Base-by-base conservation (phyloP, 148 eudicot species). In the Spergularia bocconei region DNA sequence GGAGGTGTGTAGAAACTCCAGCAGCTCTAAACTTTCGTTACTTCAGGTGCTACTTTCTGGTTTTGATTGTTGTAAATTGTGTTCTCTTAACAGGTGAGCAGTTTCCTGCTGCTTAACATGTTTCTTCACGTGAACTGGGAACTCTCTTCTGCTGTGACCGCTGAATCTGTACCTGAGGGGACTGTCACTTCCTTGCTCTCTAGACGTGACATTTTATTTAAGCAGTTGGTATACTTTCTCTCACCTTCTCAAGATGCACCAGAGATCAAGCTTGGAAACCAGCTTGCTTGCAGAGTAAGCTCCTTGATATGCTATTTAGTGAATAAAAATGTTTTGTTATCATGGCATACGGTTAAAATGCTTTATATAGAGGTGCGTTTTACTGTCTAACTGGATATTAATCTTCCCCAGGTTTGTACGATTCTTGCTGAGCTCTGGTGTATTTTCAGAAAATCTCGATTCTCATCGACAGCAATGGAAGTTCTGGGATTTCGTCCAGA, bases 21-120 rank as follows among this genome's bases (percentile, higher is more conserved):
- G n/a, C 20, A 68, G 39, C 56, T 50, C 6, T 55, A 13, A 59
- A 13, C 53, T 21, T 69, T 67, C 2, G 54, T 64, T 11, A 60
- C 16, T 55, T 59, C n/a, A 53, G 15, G 57, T 51, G 19, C 29
- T 19, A 36, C 13, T 79, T 70, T 41, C 15, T 67, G 65, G 13
- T 60, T 63, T 71, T 76, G 63, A 62, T 36, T 64, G 44, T 69
- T 60, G 55, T 77, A 21, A 56, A 23, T 63, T 75, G 66, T 12
- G 71, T 51, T 73, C 72, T 69, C 60, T 82, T 64, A 52, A 55
- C 90, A 95, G 99, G 93, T 95, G 60, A 84, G 84, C 74, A 78
- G 87, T 63, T 95, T 90, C 83, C 75, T 90, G 81, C 88, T 95
- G 74, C 92, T 95, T 71, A 95, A 95, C 85, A 90, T 92, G 97